Percentiles rank a stretch among this genome's conserved stretches.
These are phyloP conservation scores for Simplicillium aogashimaense DNA, from an alignment of 2,329 filamentous ascomycete genomes.

Conservation along the genomic window DNA sequence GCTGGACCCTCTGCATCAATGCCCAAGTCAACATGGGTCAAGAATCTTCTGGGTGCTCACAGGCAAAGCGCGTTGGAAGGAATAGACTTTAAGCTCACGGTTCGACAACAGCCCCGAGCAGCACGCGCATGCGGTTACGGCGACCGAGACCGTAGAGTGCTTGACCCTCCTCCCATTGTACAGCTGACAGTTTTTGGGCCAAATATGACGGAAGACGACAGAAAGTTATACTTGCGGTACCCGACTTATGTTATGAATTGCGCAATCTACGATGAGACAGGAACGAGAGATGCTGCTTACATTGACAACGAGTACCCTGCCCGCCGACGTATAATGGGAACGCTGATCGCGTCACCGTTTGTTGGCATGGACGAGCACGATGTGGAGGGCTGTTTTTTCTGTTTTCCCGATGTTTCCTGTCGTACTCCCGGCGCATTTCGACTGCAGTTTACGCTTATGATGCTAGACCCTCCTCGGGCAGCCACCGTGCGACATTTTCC, in stretches of 20 bases:
- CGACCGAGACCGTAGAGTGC: conserved; percentile 70
- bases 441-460: conserved; percentile 63
- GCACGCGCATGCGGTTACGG: conserved; percentile 77
- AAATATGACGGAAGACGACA: conserved; percentile 42
- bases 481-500: conserved; percentile 36
- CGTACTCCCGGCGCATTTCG: conserved; percentile 68
- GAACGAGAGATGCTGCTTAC: conserved; percentile 56
- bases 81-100: conserved; percentile 23
- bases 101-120: conserved; percentile 70
- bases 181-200: conserved; percentile 58
- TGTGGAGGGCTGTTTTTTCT: conserved; percentile 72
- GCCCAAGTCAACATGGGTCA: conserved; percentile 9
- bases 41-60: conserved; percentile 15
- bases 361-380: conserved; percentile 65
- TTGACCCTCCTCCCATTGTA: conserved; percentile 76
- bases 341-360: conserved; percentile 66
- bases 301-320: conserved; percentile 64
- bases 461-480: conserved; percentile 52
- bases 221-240: conserved; percentile 40
- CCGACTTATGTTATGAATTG: conserved; percentile 66
- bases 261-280: conserved; percentile 62
- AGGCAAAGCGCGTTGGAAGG: conserved; percentile 10
- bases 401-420: conserved; percentile 74
- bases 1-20: neutral
- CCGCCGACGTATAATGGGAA: conserved; percentile 71